Conservation (phyloP, 805 yeast genomes). For the Wickerhamiella kurtzmanii region DNA sequence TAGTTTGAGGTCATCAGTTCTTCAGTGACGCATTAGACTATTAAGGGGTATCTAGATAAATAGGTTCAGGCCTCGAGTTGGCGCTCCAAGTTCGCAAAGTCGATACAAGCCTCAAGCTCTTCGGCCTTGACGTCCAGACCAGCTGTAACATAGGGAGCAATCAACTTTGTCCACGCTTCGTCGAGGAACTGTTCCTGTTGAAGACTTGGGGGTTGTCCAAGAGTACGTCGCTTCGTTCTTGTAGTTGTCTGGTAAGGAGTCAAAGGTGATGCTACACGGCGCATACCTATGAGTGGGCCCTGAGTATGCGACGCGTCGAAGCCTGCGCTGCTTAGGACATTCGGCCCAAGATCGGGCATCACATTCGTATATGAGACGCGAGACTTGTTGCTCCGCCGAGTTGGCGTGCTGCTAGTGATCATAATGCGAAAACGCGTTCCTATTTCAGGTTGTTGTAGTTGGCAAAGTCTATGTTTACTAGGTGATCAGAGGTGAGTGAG, state of each 20-base stretch:
- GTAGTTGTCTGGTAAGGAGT: background rate
- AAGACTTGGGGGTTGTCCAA: background rate
- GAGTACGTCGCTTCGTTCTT: background rate
- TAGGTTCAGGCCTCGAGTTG: slow-evolving; percentile 1
- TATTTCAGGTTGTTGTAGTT: no score
- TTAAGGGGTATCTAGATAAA: no score
- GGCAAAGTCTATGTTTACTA: no score
- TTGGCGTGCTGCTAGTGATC: background rate
- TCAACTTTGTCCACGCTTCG: background rate
- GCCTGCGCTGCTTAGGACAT: background rate
- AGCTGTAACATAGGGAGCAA: background rate
- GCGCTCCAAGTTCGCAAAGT: slow-evolving; percentile 7
- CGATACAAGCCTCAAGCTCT: slow-evolving; percentile 1
- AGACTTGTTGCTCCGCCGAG: background rate
- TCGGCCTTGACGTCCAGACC: background rate
- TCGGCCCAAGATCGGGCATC: background rate
- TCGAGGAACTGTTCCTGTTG: background rate
- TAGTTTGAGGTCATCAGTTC: no score
- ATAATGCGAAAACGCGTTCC: no score
- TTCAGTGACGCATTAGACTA: no score
- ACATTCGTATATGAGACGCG: background rate
- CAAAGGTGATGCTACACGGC: background rate
- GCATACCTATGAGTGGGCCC: background rate
- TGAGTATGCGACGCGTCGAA: background rate
- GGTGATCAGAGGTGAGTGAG: no score